A percentile compares a stretch with the other conserved stretches of the same genome.
phyloP scores from a whole-genome alignment of 805 yeast species.

The Torulaspora maleeae region DNA sequence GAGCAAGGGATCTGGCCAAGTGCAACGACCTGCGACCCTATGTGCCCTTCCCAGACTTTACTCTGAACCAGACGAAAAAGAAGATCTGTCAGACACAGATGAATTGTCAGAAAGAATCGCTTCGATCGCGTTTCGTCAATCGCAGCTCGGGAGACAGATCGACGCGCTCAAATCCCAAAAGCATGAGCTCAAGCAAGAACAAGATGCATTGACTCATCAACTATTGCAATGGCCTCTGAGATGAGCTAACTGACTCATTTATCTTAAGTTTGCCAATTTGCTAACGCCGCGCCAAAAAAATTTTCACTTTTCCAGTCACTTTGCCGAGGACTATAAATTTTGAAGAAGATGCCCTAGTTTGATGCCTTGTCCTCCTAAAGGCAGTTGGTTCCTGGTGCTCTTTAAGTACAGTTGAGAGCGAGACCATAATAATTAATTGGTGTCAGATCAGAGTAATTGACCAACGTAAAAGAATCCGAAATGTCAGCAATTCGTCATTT shows the following conservation, averaged over 20 bases:
- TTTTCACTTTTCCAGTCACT: not conserved
- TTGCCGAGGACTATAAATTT: constrained; percentile 1
- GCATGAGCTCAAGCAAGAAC: not conserved
- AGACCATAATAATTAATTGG: constrained; percentile 2
- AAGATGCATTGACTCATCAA: constrained; percentile 1
- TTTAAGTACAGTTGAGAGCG: constrained; percentile 34
- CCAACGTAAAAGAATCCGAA: not conserved
- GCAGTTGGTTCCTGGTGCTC: constrained; percentile 16
- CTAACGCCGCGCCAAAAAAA: not conserved
- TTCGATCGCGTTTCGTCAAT: constrained; percentile 6
- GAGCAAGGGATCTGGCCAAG: constrained; percentile 8
- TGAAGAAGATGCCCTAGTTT: not conserved
- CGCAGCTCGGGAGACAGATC: constrained; percentile 12
- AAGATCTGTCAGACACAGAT: not conserved
- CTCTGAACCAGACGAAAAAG: constrained; percentile 2
- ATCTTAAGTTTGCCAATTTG: not conserved
- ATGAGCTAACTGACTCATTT: not conserved
- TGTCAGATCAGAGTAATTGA: not conserved
- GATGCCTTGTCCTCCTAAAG: not conserved
- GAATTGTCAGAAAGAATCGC: constrained; percentile 5
- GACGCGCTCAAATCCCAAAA: constrained; percentile 6
- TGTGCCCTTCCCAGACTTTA: constrained; percentile 8
- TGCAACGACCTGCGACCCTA: not conserved
- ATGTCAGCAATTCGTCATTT: constrained; percentile 52
- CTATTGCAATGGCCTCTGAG: not conserved